These are phyloP conservation scores for Gardenia jasminoides DNA, from an alignment of 257 asterid genomes.

Conservation along the genomic window DNA sequence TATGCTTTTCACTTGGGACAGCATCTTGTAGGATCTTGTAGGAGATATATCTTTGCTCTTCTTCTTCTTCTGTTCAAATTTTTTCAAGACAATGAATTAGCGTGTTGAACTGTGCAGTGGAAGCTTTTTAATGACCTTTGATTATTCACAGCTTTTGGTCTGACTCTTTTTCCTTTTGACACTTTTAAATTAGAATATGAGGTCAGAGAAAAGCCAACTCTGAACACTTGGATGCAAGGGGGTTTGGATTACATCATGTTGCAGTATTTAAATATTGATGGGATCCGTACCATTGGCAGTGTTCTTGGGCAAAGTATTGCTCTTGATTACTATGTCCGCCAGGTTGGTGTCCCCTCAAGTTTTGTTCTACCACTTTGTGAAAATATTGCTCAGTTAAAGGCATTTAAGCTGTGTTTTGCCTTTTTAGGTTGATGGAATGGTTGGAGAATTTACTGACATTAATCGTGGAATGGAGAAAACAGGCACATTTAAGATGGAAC, in stretches of 20 bases:
- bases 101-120: neutral
- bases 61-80: neutral
- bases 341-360: constrained; percentile 47
- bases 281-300: constrained; percentile 93
- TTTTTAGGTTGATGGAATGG: constrained; percentile 90
- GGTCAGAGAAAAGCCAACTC: constrained; percentile 73
- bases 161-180: constrained; percentile 25
- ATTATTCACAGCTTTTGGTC: neutral
- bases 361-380: constrained; percentile 4
- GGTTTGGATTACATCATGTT: constrained; percentile 89
- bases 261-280: constrained; percentile 75
- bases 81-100: neutral
- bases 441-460: constrained; percentile 91
- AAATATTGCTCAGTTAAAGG: constrained; percentile 10
- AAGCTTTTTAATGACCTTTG: neutral
- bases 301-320: constrained; percentile 99
- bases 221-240: constrained; percentile 94
- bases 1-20: neutral
- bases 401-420: neutral
- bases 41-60: neutral
- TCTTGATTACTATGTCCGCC: constrained; percentile 97
- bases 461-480: constrained; percentile 96
- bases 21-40: too few relatives aligned
- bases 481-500: constrained; percentile 88
- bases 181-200: constrained; percentile 64